Evolutionary conservation across 2,329 filamentous ascomycete genomes (phyloP), one percentile per base, ranked within the genome.

Genomic region (Microcera coccophila): DNA sequence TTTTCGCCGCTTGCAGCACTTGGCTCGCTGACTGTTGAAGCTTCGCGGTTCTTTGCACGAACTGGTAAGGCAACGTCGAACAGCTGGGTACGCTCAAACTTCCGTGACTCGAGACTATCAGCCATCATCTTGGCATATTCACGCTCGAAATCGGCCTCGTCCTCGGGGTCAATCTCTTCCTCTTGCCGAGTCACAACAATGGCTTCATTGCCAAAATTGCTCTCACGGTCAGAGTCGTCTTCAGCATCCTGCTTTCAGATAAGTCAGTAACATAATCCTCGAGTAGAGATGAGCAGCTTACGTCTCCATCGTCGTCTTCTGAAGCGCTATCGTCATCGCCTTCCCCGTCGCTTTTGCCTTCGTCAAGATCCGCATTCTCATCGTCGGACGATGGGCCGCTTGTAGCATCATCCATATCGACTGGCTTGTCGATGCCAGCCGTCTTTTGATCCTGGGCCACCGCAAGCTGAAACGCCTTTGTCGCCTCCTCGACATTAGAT

Each of bases 51-150:
- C 63, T 82, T 83, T 19, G 77, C 64, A 42, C 89, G 85, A 69
- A 98, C 90, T 0, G 93, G 93, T n/a, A 98, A 71, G 1, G 94
- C 90, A n/a, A 97, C 88, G 63, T 98, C 94, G 60, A 98, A 96
- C 39, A 93, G 78, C 20, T 87, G 82, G 68, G 95, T 96, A 49
- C 93, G 87, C 61, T 98, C 93, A 55, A 95, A 95, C 59, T 95
- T 96, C 56, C 93, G 82, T 4, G 91, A 94, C 55, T 98, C 93
- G 58, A 95, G 72, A 69, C 91, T 96, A 66, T 98, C 93, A 38
- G 90, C 81, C 91, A 98, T 97, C 81, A 98, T 87, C 67, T 95
- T 96, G 28, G 93, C 90, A 64, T 95, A 93, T 67, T 97, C 93
- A 57, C 91, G 87, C 62, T 98, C 94, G 62, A 98, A 98, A 32